A percentile compares a stretch with the other conserved stretches of the same genome.
Evolutionary conservation across 805 yeast species (phyloP).

Genomic region (Metschnikowia vanudenii): DNA sequence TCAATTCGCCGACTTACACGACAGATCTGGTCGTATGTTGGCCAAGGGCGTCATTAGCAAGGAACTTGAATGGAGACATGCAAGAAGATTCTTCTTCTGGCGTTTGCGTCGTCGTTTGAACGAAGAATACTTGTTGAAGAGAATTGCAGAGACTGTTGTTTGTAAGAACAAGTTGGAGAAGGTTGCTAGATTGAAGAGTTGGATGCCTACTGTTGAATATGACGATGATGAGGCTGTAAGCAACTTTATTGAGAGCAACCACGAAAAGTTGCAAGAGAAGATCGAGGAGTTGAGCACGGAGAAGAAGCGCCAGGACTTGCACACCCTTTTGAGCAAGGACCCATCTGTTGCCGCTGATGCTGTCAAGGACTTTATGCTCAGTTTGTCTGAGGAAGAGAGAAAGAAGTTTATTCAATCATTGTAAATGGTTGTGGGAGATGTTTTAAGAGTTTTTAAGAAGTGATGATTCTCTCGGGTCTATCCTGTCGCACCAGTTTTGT

Average conservation of each 20-base stretch:
- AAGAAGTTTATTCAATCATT: slow-evolving; percentile 25
- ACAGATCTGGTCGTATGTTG: slow-evolving; percentile 95
- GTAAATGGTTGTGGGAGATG: slow-evolving; percentile 1
- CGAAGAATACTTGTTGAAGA: slow-evolving; percentile 82
- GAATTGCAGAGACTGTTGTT: slow-evolving; percentile 60
- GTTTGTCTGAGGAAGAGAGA: slow-evolving; percentile 37
- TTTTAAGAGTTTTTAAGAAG: not conserved
- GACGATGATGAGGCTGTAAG: slow-evolving; percentile 79
- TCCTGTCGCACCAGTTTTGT: slow-evolving; percentile 8
- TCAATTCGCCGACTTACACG: slow-evolving; percentile 97
- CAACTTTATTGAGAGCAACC: slow-evolving; percentile 81
- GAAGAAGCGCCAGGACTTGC: slow-evolving; percentile 61
- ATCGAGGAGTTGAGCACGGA: slow-evolving; percentile 67
- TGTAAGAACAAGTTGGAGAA: slow-evolving; percentile 71
- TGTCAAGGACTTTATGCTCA: slow-evolving; percentile 35
- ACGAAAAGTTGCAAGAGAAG: slow-evolving; percentile 55
- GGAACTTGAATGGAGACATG: slow-evolving; percentile 78
- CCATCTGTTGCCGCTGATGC: slow-evolving; percentile 29
- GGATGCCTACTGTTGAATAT: slow-evolving; percentile 74
- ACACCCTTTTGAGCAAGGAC: slow-evolving; percentile 46
- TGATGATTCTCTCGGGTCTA: not conserved
- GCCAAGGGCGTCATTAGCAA: slow-evolving; percentile 89
- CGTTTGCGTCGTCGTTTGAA: slow-evolving; percentile 92
- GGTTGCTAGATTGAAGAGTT: slow-evolving; percentile 81
- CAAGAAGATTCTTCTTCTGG: slow-evolving; percentile 99